A percentile compares a stretch with the other conserved stretches of the same genome.
phyloP scores from a whole-genome alignment of 1,139 yeast genomes.

The Wickerhamomyces sp. region DNA sequence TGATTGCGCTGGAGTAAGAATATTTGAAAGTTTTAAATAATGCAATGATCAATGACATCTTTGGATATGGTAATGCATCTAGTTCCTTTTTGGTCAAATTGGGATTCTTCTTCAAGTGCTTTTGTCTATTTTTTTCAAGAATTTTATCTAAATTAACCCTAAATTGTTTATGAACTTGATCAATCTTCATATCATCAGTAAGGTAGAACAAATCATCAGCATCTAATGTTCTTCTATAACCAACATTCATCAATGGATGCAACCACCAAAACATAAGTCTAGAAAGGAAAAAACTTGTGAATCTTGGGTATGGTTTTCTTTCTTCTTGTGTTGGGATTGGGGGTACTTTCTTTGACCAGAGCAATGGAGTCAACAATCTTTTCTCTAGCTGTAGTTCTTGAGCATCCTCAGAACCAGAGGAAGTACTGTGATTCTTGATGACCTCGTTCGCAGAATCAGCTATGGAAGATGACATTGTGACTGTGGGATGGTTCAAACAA shows the following conservation, averaged over 20 bases:
- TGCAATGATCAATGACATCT: constrained; percentile 37
- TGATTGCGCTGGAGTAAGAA: constrained; percentile 42
- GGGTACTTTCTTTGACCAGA: constrained; percentile 38
- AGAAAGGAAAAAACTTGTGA: constrained; percentile 31
- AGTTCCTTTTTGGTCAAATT: constrained; percentile 28
- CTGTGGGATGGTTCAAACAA: too few relatives aligned
- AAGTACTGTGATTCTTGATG: not conserved
- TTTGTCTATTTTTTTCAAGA: constrained; percentile 29
- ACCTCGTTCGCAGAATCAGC: not conserved
- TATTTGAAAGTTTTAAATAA: constrained; percentile 52
- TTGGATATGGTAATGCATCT: constrained; percentile 34
- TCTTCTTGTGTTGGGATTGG: constrained; percentile 52
- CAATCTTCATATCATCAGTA: constrained; percentile 48
- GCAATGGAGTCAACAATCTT: constrained; percentile 33
- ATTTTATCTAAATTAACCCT: constrained; percentile 34
- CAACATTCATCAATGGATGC: constrained; percentile 50
- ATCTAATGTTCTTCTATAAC: constrained; percentile 63
- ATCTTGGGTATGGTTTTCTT: constrained; percentile 39
- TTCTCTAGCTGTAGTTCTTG: constrained; percentile 27
- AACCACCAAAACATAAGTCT: constrained; percentile 54
- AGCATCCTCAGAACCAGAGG: not conserved
- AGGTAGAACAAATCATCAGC: constrained; percentile 58
- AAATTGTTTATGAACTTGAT: constrained; percentile 37
- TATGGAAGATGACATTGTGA: too few relatives aligned
- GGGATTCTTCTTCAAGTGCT: constrained; percentile 25